These are phyloP conservation scores for Xylariaceae sp. DNA, from an alignment of 2,329 filamentous ascomycete genomes.

Conservation along the genomic window DNA sequence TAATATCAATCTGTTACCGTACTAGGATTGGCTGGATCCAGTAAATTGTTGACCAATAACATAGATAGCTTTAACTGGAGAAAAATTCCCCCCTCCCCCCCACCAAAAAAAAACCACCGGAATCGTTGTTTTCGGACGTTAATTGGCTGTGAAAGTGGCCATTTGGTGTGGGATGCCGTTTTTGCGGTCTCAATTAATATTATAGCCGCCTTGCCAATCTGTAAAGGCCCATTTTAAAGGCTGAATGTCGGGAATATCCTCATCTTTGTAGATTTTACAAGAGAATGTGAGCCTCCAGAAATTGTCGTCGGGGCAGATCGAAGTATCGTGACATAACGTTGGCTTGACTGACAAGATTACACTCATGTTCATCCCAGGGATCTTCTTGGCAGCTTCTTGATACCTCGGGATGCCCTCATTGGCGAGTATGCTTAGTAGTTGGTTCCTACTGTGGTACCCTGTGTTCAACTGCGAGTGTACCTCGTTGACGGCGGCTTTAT, in stretches of 20 bases:
- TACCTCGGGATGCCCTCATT: not conserved
- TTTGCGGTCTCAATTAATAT: too few relatives aligned
- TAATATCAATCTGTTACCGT: too few relatives aligned
- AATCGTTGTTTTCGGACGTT: too few relatives aligned
- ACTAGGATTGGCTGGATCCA: too few relatives aligned
- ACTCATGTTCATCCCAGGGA: not conserved
- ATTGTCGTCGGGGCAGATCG: not conserved
- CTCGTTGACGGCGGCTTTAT: not conserved
- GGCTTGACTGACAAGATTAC: not conserved
- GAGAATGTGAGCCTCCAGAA: constrained; percentile 7
- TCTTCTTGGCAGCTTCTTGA: not conserved
- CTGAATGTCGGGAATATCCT: not conserved
- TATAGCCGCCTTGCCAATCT: too few relatives aligned
- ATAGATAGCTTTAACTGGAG: too few relatives aligned
- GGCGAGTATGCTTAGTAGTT: not conserved
- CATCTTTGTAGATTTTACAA: not conserved
- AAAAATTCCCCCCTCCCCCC: too few relatives aligned
- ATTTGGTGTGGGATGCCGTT: too few relatives aligned
- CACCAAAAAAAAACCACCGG: too few relatives aligned
- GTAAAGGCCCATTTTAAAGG: not conserved
- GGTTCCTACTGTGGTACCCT: not conserved
- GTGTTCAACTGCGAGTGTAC: not conserved
- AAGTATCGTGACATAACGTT: not conserved
- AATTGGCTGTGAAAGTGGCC: too few relatives aligned
- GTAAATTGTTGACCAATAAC: too few relatives aligned